Percentiles rank a stretch among this genome's conserved stretches.
Conservation (phyloP, 2,329 filamentous ascomycete species). For the Proliferodiscus dingleyae region DNA sequence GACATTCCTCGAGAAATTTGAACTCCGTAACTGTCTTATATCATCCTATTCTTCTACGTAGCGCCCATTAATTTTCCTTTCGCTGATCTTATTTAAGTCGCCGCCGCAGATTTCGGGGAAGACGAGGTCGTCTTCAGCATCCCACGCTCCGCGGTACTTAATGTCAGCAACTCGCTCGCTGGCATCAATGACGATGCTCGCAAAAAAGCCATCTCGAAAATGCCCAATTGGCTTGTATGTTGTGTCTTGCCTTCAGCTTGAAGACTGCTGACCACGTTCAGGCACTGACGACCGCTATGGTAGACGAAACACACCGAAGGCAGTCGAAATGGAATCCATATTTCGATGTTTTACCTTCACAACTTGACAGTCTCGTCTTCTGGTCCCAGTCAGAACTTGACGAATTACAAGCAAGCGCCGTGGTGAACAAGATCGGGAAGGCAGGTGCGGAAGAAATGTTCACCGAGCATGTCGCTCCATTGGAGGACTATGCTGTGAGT, state of each 20-base stretch:
- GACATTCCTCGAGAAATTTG: not conserved
- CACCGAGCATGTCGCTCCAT: slow-evolving; percentile 46
- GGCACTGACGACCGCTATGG: slow-evolving; percentile 24
- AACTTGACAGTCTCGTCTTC: slow-evolving; percentile 66
- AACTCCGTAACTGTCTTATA: not conserved
- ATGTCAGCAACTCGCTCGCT: slow-evolving; percentile 52
- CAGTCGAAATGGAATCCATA: slow-evolving; percentile 45
- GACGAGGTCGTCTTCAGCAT: slow-evolving; percentile 63
- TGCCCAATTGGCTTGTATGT: slow-evolving; percentile 43
- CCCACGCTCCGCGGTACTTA: slow-evolving; percentile 55
- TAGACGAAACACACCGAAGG: slow-evolving; percentile 14
- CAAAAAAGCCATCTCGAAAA: slow-evolving; percentile 34
- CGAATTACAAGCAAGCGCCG: slow-evolving; percentile 59
- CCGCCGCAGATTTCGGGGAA: slow-evolving; percentile 50
- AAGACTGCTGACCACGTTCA: slow-evolving; percentile 14
- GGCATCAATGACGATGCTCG: slow-evolving; percentile 32
- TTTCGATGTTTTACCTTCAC: slow-evolving; percentile 53
- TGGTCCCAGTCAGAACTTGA: slow-evolving; percentile 57
- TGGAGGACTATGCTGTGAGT: slow-evolving; percentile 40
- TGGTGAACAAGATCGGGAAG: slow-evolving; percentile 61
- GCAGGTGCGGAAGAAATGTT: slow-evolving; percentile 54
- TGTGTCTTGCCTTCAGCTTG: not conserved
- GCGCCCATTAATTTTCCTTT: not conserved
- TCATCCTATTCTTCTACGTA: not conserved
- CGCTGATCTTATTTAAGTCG: slow-evolving; percentile 41